A percentile compares a stretch with the other conserved stretches of the same genome.
phyloP scores from a whole-genome alignment of 225 moss, liverwort and hornwort genomes.

The Pseudisothecium myosuroides region DNA sequence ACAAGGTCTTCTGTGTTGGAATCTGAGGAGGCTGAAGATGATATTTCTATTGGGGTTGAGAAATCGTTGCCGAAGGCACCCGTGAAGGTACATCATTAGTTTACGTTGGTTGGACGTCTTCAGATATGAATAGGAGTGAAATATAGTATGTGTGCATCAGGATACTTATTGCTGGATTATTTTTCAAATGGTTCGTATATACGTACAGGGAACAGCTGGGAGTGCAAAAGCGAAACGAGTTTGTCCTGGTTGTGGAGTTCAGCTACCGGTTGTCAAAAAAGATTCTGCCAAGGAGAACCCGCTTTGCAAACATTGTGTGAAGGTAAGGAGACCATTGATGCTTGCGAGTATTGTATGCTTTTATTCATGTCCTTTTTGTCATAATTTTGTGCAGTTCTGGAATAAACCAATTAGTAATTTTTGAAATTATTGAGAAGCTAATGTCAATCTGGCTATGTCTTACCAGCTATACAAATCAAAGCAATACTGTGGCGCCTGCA shows the following conservation, averaged over 20 bases:
- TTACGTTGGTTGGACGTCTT: neutral
- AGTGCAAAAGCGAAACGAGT: conserved; percentile 48
- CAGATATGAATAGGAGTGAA: neutral
- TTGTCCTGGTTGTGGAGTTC: conserved; percentile 87
- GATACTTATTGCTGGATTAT: neutral
- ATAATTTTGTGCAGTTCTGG: neutral
- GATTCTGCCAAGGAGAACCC: conserved; percentile 57
- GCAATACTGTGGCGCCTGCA: conserved; percentile 98
- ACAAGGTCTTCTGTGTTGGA: conserved; percentile 45
- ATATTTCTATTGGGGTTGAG: conserved; percentile 34
- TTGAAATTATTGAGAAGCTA: neutral
- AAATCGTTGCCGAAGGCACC: conserved; percentile 9
- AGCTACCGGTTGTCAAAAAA: conserved; percentile 63
- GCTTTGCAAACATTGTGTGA: conserved; percentile 89
- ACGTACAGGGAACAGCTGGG: conserved; percentile 30
- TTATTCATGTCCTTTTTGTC: neutral
- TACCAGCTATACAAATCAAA: conserved; percentile 88
- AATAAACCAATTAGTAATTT: neutral
- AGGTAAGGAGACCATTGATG: conserved; percentile 34
- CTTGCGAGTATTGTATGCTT: neutral
- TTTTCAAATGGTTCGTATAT: neutral
- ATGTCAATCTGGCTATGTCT: neutral
- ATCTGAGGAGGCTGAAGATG: conserved; percentile 62
- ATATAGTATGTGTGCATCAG: neutral
- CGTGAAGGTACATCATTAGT: conserved; percentile 15